phyloP scores from a whole-genome alignment of 2,329 filamentous ascomycete genomes.

The Rugonectria rugulosa region DNA sequence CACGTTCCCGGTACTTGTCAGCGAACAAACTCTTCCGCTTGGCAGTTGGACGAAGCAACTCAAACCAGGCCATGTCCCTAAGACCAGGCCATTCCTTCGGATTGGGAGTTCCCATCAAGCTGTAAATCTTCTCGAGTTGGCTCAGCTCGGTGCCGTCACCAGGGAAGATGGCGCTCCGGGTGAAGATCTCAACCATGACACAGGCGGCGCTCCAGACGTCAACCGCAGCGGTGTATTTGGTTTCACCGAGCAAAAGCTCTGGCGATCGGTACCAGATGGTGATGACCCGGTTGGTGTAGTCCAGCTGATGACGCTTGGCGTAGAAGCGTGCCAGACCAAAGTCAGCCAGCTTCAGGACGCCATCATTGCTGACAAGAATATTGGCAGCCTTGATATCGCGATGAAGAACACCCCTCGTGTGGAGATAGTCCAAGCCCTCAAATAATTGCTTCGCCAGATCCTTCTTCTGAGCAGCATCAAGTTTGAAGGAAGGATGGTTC shows the following conservation, averaged over 20 bases:
- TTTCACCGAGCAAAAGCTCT: slow-evolving; percentile 89
- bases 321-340: slow-evolving; percentile 97
- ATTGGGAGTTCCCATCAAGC: slow-evolving; percentile 87
- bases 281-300: slow-evolving; percentile 98
- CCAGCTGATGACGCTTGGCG: slow-evolving; percentile 86
- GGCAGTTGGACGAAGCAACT: slow-evolving; percentile 82
- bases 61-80: slow-evolving; percentile 96
- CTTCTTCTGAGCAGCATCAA: slow-evolving; percentile 88
- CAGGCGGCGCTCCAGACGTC: slow-evolving; percentile 98
- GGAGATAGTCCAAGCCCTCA: slow-evolving; percentile 91
- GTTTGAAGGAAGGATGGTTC: slow-evolving; percentile 90
- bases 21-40: slow-evolving; percentile 78
- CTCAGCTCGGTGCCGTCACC: slow-evolving; percentile 96
- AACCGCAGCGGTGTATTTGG: slow-evolving; percentile 86
- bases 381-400: slow-evolving; percentile 99
- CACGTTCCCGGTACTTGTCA: slow-evolving; percentile 79
- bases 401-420: slow-evolving; percentile 91
- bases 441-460: slow-evolving; percentile 93
- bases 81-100: slow-evolving; percentile 86
- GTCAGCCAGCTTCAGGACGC: slow-evolving; percentile 90
- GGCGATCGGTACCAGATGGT: slow-evolving; percentile 89
- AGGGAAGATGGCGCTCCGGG: slow-evolving; percentile 89
- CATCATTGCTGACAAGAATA: slow-evolving; percentile 89
- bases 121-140: slow-evolving; percentile 97
- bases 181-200: slow-evolving; percentile 96